Conservation (phyloP, 2,329 filamentous ascomycete species). For the Aspergillus sp. region DNA sequence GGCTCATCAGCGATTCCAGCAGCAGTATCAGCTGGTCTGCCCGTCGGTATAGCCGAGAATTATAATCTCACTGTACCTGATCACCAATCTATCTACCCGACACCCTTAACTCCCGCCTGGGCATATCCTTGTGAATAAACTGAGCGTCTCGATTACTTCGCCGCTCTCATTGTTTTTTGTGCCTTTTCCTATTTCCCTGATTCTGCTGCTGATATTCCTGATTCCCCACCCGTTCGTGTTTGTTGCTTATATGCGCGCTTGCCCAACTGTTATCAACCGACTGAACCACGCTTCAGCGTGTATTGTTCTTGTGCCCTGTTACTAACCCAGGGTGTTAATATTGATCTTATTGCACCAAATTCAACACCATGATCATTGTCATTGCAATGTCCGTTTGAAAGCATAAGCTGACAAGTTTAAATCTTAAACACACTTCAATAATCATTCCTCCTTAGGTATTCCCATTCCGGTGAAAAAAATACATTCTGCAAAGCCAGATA, state of each 20-base stretch:
- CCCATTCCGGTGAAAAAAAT: background rate
- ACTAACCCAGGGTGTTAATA: background rate
- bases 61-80: constrained; percentile 27
- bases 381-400: background rate
- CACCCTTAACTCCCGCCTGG: constrained; percentile 20
- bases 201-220: background rate
- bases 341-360: background rate
- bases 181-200: background rate
- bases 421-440: background rate
- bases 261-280: background rate
- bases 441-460: background rate
- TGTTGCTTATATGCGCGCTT: background rate
- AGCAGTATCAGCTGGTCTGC: constrained; percentile 14
- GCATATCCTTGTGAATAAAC: constrained; percentile 18
- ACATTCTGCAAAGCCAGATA: background rate
- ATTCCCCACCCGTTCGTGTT: background rate
- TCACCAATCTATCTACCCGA: constrained; percentile 16
- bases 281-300: background rate
- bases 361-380: background rate
- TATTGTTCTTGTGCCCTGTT: background rate
- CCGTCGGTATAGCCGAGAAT: constrained; percentile 26
- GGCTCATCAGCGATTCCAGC: constrained; percentile 18
- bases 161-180: background rate
- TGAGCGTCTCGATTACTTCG: background rate
- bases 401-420: no score